Percentiles rank a stretch among this genome's conserved stretches.
Evolutionary conservation across 2,329 filamentous ascomycete genomes (phyloP).

Genomic region (Neonectria hederae): DNA sequence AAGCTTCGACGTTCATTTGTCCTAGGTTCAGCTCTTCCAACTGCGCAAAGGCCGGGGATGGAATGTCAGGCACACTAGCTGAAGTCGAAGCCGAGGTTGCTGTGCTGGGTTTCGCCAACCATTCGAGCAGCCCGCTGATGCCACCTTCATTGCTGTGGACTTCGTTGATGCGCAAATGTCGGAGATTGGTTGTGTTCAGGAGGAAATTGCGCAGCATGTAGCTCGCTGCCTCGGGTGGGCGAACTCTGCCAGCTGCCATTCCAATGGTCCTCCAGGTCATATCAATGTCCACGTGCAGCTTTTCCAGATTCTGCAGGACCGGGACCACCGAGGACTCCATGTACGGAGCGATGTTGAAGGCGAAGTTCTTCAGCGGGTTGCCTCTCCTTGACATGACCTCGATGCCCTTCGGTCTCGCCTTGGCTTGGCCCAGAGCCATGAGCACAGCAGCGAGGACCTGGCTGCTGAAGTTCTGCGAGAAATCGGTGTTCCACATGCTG

Average conservation of each 20-base stretch:
- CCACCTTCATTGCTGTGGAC: slow-evolving; percentile 9
- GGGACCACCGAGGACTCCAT: slow-evolving; percentile 49
- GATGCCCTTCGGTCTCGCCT: slow-evolving; percentile 51
- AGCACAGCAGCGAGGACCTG: slow-evolving; percentile 54
- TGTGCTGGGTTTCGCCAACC: slow-evolving; percentile 44
- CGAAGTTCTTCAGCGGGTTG: slow-evolving; percentile 48
- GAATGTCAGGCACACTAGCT: slow-evolving; percentile 7
- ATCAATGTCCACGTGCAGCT: slow-evolving; percentile 50
- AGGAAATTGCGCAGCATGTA: slow-evolving; percentile 40
- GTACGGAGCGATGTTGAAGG: slow-evolving; percentile 58
- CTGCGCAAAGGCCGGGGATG: slow-evolving; percentile 44
- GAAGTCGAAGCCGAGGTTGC: background rate
- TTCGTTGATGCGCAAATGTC: slow-evolving; percentile 63
- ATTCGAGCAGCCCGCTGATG: slow-evolving; percentile 49
- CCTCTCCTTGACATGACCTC: slow-evolving; percentile 56
- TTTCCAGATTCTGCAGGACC: slow-evolving; percentile 57
- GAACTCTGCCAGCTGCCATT: background rate
- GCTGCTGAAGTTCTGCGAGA: slow-evolving; percentile 35
- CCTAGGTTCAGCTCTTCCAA: slow-evolving; percentile 58
- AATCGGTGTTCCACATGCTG: background rate
- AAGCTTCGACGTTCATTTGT: slow-evolving; percentile 42
- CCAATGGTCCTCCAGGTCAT: slow-evolving; percentile 23
- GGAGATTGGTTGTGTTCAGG: slow-evolving; percentile 50
- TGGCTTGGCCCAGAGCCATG: slow-evolving; percentile 53
- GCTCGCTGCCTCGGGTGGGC: slow-evolving; percentile 9